Conservation (phyloP, 345 rosid species). For the Populus simonii region DNA sequence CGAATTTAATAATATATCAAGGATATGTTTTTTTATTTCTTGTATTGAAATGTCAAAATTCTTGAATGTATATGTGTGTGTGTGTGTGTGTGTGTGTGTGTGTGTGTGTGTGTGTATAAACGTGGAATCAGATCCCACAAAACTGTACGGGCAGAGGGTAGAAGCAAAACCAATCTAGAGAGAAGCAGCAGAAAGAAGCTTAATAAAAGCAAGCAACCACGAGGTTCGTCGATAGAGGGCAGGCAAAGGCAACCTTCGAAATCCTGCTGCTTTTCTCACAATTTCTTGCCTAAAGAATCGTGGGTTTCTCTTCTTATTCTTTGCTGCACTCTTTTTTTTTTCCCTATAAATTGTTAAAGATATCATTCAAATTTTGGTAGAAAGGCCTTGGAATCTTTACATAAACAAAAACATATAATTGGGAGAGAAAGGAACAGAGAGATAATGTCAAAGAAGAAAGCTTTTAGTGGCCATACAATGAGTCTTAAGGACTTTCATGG, state of each 20-base stretch:
- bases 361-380: background rate
- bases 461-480: slow-evolving; percentile 66
- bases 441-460: slow-evolving; percentile 86
- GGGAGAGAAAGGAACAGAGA: background rate
- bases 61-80: no score
- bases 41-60: no score
- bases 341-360: no score
- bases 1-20: no score
- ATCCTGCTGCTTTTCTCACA: background rate
- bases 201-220: background rate
- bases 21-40: no score
- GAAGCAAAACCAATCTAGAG: background rate
- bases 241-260: background rate
- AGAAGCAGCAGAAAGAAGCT: background rate
- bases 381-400: background rate
- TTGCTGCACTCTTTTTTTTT: background rate
- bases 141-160: background rate
- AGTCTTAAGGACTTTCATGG: slow-evolving; percentile 92
- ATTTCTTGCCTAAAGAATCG: background rate
- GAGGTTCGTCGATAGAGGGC: background rate
- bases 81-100: no score
- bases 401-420: background rate
- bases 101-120: no score
- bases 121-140: background rate
- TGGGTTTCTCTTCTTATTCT: background rate